Evolutionary conservation across 2,329 filamentous ascomycete genomes (phyloP).

Genomic region (Lithohypha guttulata): DNA sequence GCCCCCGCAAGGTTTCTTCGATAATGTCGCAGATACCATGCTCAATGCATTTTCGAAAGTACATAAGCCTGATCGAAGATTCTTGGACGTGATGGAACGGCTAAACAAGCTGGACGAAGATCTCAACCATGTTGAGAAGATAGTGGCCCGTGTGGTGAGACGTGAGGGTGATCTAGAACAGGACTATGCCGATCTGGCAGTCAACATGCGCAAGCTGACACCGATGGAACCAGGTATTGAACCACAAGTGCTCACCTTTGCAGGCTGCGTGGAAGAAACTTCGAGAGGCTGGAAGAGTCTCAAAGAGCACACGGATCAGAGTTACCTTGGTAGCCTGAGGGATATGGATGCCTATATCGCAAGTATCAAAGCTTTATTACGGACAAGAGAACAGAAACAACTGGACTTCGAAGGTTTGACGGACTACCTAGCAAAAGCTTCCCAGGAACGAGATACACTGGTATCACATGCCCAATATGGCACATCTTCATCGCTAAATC

Average conservation of each 20-base stretch:
- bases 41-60: constrained; percentile 96
- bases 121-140: constrained; percentile 84
- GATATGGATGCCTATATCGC: constrained; percentile 93
- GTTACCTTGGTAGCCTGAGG: constrained; percentile 82
- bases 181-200: constrained; percentile 80
- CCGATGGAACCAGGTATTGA: constrained; percentile 81
- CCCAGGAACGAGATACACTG: constrained; percentile 72
- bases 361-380: constrained; percentile 78
- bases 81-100: constrained; percentile 85
- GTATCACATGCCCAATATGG: constrained; percentile 52
- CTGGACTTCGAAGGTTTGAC: constrained; percentile 93
- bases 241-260: constrained; percentile 71
- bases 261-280: constrained; percentile 73
- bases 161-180: constrained; percentile 77
- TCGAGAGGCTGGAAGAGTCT: constrained; percentile 67
- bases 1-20: constrained; percentile 59
- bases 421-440: constrained; percentile 88
- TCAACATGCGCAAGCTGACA: constrained; percentile 90
- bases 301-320: constrained; percentile 85
- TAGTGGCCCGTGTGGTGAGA: constrained; percentile 80
- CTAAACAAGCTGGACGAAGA: constrained; percentile 93
- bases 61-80: constrained; percentile 87
- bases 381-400: constrained; percentile 92
- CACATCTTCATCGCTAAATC: constrained; percentile 50
- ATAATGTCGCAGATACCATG: constrained; percentile 90